Conservation (phyloP, 2,329 filamentous ascomycete genomes). For the Purpureocillium takamizusanense region DNA sequence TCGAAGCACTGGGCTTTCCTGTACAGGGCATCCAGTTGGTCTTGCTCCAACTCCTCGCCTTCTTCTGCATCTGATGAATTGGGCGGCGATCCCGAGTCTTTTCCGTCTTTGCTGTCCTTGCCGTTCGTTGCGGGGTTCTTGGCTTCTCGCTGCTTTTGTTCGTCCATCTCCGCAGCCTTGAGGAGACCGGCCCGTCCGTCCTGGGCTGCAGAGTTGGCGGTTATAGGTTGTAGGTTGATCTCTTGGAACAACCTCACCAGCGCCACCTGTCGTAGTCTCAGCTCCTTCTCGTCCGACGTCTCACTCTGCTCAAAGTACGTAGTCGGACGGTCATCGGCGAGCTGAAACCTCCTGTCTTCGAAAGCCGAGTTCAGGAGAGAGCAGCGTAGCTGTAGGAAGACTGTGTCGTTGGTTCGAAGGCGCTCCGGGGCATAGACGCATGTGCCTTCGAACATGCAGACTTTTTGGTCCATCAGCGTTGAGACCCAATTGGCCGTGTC, state of each 20-base stretch:
- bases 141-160: slow-evolving; percentile 57
- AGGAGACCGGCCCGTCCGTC: slow-evolving; percentile 78
- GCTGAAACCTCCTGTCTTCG: slow-evolving; percentile 46
- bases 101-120: slow-evolving; percentile 8
- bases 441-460: slow-evolving; percentile 78
- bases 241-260: slow-evolving; percentile 85
- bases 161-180: slow-evolving; percentile 78
- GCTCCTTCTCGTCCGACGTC: slow-evolving; percentile 71
- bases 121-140: slow-evolving; percentile 18
- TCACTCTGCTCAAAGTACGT: slow-evolving; percentile 79
- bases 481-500: slow-evolving; percentile 90
- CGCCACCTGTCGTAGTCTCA: slow-evolving; percentile 77
- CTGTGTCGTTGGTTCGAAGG: slow-evolving; percentile 80
- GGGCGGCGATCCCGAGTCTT: slow-evolving; percentile 39
- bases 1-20: slow-evolving; percentile 96
- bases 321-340: slow-evolving; percentile 60
- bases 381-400: slow-evolving; percentile 82
- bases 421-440: slow-evolving; percentile 86
- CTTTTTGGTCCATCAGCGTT: slow-evolving; percentile 77
- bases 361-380: slow-evolving; percentile 71
- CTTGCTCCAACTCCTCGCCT: slow-evolving; percentile 84
- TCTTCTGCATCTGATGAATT: slow-evolving; percentile 65
- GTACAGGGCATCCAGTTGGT: slow-evolving; percentile 88
- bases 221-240: slow-evolving; percentile 70
- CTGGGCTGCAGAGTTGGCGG: slow-evolving; percentile 65